Conservation (phyloP, 2,329 filamentous ascomycete species). For the Penicillium sp. region DNA sequence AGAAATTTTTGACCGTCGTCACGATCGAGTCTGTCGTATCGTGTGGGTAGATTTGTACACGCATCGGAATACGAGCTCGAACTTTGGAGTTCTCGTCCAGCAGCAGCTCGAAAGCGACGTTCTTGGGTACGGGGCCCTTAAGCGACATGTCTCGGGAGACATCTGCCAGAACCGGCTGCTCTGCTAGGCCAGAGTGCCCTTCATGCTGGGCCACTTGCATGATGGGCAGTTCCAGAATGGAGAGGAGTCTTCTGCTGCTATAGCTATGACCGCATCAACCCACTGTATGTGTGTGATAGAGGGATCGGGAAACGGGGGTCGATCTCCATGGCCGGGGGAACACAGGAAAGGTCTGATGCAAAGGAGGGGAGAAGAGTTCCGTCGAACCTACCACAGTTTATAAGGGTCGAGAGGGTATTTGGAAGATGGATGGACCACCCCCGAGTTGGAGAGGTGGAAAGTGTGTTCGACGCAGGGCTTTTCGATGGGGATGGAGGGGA, state of each 20-base stretch:
- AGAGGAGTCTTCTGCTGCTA: constrained; percentile 30
- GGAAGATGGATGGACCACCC: constrained; percentile 32
- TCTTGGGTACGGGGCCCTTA: constrained; percentile 50
- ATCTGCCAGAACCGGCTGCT: constrained; percentile 29
- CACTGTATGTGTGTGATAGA: constrained; percentile 30
- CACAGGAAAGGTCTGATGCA: constrained; percentile 23
- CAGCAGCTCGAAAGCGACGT: constrained; percentile 63
- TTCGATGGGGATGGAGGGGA: constrained; percentile 33
- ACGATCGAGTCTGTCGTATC: constrained; percentile 98
- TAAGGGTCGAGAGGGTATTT: constrained; percentile 25
- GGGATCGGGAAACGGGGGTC: constrained; percentile 13
- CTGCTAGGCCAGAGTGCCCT: constrained; percentile 34
- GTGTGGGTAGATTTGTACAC: constrained; percentile 84
- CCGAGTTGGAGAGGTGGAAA: constrained; percentile 31
- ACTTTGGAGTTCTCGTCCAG: constrained; percentile 57
- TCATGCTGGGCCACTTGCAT: constrained; percentile 39
- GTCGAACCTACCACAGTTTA: constrained; percentile 40
- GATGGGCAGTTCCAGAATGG: constrained; percentile 28
- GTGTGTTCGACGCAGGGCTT: constrained; percentile 19
- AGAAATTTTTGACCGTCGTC: constrained; percentile 98
- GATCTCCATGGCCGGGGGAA: constrained; percentile 27
- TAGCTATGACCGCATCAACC: constrained; percentile 35
- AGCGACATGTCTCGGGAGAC: constrained; percentile 37
- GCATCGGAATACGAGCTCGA: constrained; percentile 62
- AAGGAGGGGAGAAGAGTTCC: constrained; percentile 31